Base-by-base conservation (phyloP, 495 filamentous ascomycete species). In the Darksidea phi region DNA sequence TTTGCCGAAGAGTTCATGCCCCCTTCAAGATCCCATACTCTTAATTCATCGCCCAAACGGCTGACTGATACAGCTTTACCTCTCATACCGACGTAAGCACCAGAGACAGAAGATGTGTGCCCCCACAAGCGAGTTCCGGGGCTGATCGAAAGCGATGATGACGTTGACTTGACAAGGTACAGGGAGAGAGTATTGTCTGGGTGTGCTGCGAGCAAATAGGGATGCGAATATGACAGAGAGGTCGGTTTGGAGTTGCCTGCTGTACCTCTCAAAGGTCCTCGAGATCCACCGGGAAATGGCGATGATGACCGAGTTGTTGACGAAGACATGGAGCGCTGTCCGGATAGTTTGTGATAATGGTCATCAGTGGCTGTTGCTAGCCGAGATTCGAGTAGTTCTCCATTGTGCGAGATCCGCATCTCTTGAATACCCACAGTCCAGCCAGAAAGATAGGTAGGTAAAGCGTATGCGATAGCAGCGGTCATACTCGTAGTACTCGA, bases 341-440 rank as follows among this genome's bases (percentile, higher is more conserved):
- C 47, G 24, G 56, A 25, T 5, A 76, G 61, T 41, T 71, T 61
- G 38, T 72, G 65, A 68, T 76, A 73, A 38, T 68, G 70, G 56
- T 71, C 69, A 47, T 71, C 70, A 34, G 77, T 57, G 48, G 82
- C 68, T 56, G 74, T 72, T 59, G 81, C 77, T 54, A 89, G 71
- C 25, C 85, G 78, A 12, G 85, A 83, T 23, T 75, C 75, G 32
- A 81, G 68, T 41, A 86, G 78, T 26, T 78, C 71, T 6, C 84
- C 85, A 36, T 67, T 70, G 59, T 64, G 75, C 48, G 74, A 71
- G 23, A 95, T 79, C 23, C 86, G 85, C 21, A 96, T 71, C 71
- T 97, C 93, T 74, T 98, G 94, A 18, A 97, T 83, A 0, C 91
- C 92, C 10, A 96, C 79, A 8, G 89, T 89, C 90, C 91, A 98